phyloP scores from a whole-genome alignment of 768 basidiomycete genomes.

The Amylocystis lapponica region DNA sequence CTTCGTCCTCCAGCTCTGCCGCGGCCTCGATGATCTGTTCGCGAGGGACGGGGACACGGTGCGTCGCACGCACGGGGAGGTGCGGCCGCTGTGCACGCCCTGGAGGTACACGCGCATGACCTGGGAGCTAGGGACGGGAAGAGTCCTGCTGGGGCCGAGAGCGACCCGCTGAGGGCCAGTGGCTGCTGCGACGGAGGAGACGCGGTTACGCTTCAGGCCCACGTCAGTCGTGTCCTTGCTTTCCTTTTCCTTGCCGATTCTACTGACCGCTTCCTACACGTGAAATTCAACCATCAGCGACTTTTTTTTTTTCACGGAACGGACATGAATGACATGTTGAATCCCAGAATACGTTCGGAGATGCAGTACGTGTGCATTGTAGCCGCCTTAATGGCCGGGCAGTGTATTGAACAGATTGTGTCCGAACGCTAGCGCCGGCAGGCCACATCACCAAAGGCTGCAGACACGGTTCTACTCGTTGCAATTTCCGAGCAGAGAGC shows the following conservation, averaged over 20 bases:
- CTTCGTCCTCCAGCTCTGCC: slow-evolving; percentile 33
- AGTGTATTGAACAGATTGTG: too few relatives aligned
- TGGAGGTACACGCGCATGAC: slow-evolving; percentile 14
- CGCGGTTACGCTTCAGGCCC: slow-evolving; percentile 53
- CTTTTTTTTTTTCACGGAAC: too few relatives aligned
- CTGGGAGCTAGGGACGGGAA: slow-evolving; percentile 9
- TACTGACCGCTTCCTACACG: slow-evolving; percentile 41
- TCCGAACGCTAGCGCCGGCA: too few relatives aligned
- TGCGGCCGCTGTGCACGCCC: slow-evolving; percentile 17
- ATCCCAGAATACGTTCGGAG: too few relatives aligned
- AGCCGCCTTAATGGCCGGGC: too few relatives aligned
- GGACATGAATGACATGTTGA: too few relatives aligned
- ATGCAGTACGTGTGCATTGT: too few relatives aligned
- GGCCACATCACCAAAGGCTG: too few relatives aligned
- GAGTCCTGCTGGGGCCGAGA: slow-evolving; percentile 48
- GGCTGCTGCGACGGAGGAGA: slow-evolving; percentile 58
- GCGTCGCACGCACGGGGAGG: slow-evolving; percentile 35
- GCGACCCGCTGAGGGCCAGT: slow-evolving; percentile 66
- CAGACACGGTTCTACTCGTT: too few relatives aligned
- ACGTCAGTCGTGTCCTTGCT: slow-evolving; percentile 56
- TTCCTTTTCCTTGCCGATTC: slow-evolving; percentile 43
- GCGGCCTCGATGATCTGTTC: slow-evolving; percentile 31
- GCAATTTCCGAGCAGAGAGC: too few relatives aligned
- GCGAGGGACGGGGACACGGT: slow-evolving; percentile 29
- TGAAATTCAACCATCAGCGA: too few relatives aligned